Base-by-base conservation (phyloP, 805 yeast genomes). In the Pichia californica region DNA sequence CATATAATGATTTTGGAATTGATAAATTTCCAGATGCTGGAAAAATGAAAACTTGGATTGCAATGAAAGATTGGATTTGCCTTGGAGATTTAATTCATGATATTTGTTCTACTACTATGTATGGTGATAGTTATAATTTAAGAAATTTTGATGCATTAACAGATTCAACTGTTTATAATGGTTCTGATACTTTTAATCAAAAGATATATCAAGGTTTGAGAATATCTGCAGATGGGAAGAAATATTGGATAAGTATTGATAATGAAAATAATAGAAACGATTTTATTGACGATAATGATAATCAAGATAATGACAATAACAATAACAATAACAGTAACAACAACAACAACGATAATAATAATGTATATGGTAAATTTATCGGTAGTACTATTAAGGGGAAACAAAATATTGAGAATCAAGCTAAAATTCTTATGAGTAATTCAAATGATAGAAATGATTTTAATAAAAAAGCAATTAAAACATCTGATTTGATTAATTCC, bases 161-260 rank as follows among this genome's bases (percentile, higher is more conserved):
- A 19, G 64, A 58, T 40, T 45, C 50, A 19, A 47, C 39, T n/a
- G 49, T 58, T n/a, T 52, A 54, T 39, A 33, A 44, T 16, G 41
- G 48, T 11, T 59, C 65, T 0, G 46, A 54, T 83, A 4, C 68
- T 81, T 49, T 71, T 74, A 70, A 81, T 81, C 54, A 56, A 37
- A 72, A 94, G 47, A 74, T 91, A 41, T 79, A 81, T 48, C 83
- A 87, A 46, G 99, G 99, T 0, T 61, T 89, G 44, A 64, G 99
- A 35, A 88, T 86, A 59, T 77, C 79, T 25, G 74, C 79, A 40
- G 83, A 85, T 33, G 97, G 97, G 0, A 73, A 76, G 37, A 86
- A 83, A 52, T 88, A 88, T 61, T 93, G 98, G 98, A 66, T 89
- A 4, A 59, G 61, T n/a, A 20, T 23, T 14, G 18, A 31, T 11